Conservation (phyloP, 2,329 filamentous ascomycete genomes). For the Diaporthe longicolla region DNA sequence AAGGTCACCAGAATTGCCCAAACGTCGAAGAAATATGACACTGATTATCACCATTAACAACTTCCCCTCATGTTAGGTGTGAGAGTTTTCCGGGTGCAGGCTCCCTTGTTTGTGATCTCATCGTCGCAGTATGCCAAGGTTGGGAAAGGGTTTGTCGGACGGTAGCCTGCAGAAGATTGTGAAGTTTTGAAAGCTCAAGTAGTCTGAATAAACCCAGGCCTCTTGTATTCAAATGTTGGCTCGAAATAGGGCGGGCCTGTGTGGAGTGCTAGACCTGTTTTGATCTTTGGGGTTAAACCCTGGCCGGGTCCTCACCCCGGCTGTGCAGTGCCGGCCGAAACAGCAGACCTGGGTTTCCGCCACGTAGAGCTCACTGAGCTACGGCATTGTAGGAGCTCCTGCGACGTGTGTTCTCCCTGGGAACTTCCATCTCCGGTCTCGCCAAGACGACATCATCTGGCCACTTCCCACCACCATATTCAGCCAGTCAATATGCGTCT, state of each 20-base stretch:
- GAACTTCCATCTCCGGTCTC: conserved; percentile 36
- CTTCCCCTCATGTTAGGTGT: background rate
- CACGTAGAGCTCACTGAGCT: conserved; percentile 41
- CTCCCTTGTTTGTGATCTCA: background rate
- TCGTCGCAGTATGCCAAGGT: background rate
- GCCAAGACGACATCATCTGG: conserved; percentile 33
- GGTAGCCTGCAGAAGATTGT: too few species aligned
- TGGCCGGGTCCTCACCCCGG: background rate
- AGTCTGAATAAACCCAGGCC: too few species aligned
- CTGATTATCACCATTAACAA: too few species aligned
- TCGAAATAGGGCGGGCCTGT: background rate
- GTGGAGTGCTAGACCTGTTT: background rate
- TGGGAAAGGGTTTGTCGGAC: too few species aligned
- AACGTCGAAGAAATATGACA: too few species aligned
- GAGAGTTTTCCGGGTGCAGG: background rate
- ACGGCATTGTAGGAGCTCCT: conserved; percentile 8
- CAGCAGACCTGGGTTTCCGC: conserved; percentile 30
- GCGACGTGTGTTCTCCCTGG: conserved; percentile 33
- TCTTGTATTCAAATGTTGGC: background rate
- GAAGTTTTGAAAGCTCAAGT: too few species aligned
- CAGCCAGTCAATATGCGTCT: conserved; percentile 56
- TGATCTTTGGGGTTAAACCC: conserved; percentile 1
- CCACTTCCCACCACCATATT: conserved; percentile 24
- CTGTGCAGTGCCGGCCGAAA: conserved; percentile 13
- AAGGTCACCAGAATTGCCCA: too few species aligned